phyloP scores from a whole-genome alignment of 2,329 filamentous ascomycete species.

The Alternaria tenuissima region DNA sequence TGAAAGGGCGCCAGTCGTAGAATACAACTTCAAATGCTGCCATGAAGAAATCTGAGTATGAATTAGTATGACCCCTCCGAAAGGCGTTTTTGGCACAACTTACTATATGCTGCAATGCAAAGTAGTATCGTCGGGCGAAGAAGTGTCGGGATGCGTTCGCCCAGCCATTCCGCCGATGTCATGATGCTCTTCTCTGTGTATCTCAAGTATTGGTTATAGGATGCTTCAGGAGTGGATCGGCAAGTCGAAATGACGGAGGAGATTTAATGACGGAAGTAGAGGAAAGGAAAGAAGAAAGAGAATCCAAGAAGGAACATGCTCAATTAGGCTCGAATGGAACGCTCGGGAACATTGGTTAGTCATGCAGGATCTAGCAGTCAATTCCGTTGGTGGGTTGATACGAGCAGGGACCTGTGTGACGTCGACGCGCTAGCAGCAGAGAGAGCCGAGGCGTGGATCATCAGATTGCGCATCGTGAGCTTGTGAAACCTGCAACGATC shows the following conservation, averaged over 20 bases:
- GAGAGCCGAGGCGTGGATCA: background rate
- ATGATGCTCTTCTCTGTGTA: conserved; percentile 6
- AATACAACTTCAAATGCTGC: conserved; percentile 44
- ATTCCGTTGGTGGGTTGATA: background rate
- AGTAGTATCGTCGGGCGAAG: conserved; percentile 43
- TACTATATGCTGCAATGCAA: conserved; percentile 38
- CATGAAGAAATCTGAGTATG: conserved; percentile 42
- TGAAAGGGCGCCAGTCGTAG: conserved; percentile 34
- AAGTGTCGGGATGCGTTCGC: conserved; percentile 33
- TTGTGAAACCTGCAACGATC: background rate
- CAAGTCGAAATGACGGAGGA: background rate
- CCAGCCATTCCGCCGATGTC: conserved; percentile 25
- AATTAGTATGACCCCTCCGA: background rate
- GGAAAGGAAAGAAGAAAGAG: background rate
- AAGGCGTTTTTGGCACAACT: background rate
- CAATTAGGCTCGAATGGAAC: background rate
- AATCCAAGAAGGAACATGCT: background rate
- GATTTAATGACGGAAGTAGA: background rate
- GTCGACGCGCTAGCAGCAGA: conserved; percentile 11
- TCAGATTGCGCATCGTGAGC: conserved; percentile 1
- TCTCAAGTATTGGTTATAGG: background rate
- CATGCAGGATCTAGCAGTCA: background rate
- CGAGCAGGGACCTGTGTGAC: background rate
- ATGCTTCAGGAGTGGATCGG: background rate
- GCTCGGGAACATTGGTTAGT: conserved; percentile 1